Conservation (phyloP, 148 eudicot species). For the Cornus controversa region DNA sequence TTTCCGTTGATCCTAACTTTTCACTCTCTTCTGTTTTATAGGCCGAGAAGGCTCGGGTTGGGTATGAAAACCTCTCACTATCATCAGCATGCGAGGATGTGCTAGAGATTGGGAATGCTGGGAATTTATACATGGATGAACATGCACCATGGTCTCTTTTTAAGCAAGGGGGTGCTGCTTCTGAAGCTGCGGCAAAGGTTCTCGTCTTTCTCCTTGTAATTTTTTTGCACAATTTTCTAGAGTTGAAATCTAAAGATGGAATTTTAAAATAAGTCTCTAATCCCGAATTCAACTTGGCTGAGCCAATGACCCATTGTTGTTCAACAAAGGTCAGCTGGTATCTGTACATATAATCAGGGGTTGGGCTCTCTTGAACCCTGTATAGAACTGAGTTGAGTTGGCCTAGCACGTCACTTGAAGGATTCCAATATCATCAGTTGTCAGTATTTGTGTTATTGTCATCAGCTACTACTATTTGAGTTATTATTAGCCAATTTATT, state of each 20-base stretch:
- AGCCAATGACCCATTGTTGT: background rate
- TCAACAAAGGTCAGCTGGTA: too few relatives aligned
- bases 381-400: too few relatives aligned
- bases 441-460: too few relatives aligned
- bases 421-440: too few relatives aligned
- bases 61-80: conserved; percentile 65
- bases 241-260: background rate
- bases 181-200: conserved; percentile 95
- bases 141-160: conserved; percentile 98
- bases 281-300: background rate
- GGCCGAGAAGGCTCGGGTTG: conserved; percentile 73
- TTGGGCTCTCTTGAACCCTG: too few relatives aligned
- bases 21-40: conserved; percentile 24
- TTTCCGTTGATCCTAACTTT: background rate
- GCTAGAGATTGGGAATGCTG: conserved; percentile 90
- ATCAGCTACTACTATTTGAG: too few relatives aligned
- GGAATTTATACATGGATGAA: conserved; percentile 86
- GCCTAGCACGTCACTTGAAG: too few relatives aligned
- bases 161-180: conserved; percentile 84
- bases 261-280: too few relatives aligned
- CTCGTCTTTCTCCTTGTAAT: background rate
- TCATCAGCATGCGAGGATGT: conserved; percentile 97
- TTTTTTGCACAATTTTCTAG: background rate
- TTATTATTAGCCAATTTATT: background rate
- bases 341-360: too few relatives aligned